These are phyloP conservation scores for Suillus discolor DNA, from an alignment of 768 basidiomycete genomes.

Conservation along the genomic window DNA sequence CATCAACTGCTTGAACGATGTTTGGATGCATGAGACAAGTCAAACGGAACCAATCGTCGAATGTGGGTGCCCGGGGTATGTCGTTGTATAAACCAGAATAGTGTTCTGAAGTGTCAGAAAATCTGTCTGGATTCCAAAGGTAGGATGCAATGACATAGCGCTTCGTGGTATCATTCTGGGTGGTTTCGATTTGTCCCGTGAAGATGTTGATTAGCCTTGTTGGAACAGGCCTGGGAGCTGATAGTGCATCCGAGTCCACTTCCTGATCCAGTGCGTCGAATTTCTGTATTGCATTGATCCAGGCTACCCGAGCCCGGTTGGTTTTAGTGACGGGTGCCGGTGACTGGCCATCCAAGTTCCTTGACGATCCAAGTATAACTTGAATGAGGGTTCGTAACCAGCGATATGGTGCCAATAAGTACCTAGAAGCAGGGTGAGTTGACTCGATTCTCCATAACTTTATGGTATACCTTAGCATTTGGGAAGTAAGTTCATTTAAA, in stretches of 20 bases:
- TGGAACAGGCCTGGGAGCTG: background rate
- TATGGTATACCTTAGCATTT: background rate
- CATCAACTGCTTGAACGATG: background rate
- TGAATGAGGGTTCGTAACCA: background rate
- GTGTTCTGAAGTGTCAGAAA: background rate
- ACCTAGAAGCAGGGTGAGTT: background rate
- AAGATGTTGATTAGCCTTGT: slow-evolving; percentile 4
- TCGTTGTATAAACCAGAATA: background rate
- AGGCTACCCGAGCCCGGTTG: background rate
- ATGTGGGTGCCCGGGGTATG: background rate
- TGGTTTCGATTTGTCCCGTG: background rate
- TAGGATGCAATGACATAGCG: slow-evolving; percentile 6
- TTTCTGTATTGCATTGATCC: background rate
- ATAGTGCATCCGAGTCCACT: background rate
- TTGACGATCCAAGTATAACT: background rate
- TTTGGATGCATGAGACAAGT: slow-evolving; percentile 2
- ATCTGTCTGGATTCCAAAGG: slow-evolving; percentile 1
- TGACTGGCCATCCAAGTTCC: background rate
- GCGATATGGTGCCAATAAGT: background rate
- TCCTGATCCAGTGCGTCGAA: background rate
- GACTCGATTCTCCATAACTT: background rate
- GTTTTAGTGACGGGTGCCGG: background rate
- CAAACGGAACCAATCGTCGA: background rate
- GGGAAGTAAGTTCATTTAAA: background rate
- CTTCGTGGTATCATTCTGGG: background rate